Base-by-base conservation (phyloP, 768 basidiomycete genomes). In the Phaeotremella fagi region DNA sequence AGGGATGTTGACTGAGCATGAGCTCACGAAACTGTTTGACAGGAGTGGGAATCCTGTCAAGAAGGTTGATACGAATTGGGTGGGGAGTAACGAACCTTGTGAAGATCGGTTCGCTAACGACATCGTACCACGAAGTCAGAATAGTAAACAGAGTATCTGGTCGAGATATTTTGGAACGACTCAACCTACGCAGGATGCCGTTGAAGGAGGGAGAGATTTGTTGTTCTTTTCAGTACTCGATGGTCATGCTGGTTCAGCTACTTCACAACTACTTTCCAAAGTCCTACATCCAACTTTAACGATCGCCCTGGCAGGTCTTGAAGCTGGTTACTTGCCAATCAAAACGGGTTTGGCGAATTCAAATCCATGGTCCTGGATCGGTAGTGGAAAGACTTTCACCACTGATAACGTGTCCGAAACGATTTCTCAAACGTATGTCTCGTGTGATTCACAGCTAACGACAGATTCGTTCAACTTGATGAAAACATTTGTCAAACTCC, bases 81-180 rank as follows among this genome's bases (percentile, higher is more conserved):
- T 98, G 29, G 78, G 87, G 0, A 86, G 90, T 2, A 99, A 99
- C 67, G 82, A 86, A 54, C 88, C 90, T 6, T 84, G 95, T 47
- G 95, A 99, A 75, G 95, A 99, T 70, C 84, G 90, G 23, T 81
- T 85, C 59, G 82, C 87, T 3, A 79, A 80, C 55, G 82, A 84
- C 51, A 77, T 90, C 57, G 76, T 94, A 4, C 60, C 45, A 72
- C 80, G 59, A 79, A 84, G 33, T 83, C 47, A 14, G 14, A 31
- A 28, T 25, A 42, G 33, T 16, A 18, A 1, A 20, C 15, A 15
- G 23, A 45, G 60, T 25, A 20, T 35, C 31, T 36, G 18, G 18
- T 27, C 41, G n/a, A 49, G 55, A 4, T 5, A 47, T 15, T 54
- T 50, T 12, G 54, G 48, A 48, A 59, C 55, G 38, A 28, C 37